Evolutionary conservation across 2,329 filamentous ascomycete species (phyloP), one percentile per base, ranked within the genome.

Genomic region (Curvularia sp.): DNA sequence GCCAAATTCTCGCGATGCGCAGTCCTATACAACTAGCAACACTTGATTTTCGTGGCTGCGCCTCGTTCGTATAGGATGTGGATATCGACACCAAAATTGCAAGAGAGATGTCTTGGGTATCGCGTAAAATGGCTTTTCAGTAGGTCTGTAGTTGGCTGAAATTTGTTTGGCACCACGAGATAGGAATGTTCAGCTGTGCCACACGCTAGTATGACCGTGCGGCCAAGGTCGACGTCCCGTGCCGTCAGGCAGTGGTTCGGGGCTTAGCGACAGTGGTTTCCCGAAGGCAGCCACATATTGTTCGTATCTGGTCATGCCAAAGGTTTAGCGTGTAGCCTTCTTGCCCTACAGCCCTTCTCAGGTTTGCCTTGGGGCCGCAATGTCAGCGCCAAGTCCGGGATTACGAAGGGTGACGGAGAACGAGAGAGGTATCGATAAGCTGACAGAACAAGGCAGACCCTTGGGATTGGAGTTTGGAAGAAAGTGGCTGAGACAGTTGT

Each of bases 321-420:
- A 9, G 15, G 15, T 18, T 39, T 50, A 15, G 41, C 6, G 22
- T 53, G n/a, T 22, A 20, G 35, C 22, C 5, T 13, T n/a, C 15
- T 18, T 20, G 49, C 10, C 18, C 35, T 24, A n/a, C 35, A 30
- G 15, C 22, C 13, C 15, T 18, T 38, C n/a, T 44, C 28, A n/a
- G 15, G 41, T n/a, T 30, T 18, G 49, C 49, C 20, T 35, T 53
- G 50, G 41, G 50, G 50, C 41, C 41, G 22, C n/a, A 41, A 39
- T 53, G 50, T 53, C 41, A 53, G 50, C 50, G 41, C 50, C 30
- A 46, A 38, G 48, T 22, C 48, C 22, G 5, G 24, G 33, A 50
- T 33, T 13, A 53, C 31, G 10, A 31, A 12, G 18, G 41, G 18
- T n/a, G 39, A 15, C 30, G 18, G 15, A 38, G 6, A 28, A 10